Evolutionary conservation across 176 grass and related monocot species (phyloP), one percentile per base, ranked within the genome.

Genomic region (Phoenix roebelenii): DNA sequence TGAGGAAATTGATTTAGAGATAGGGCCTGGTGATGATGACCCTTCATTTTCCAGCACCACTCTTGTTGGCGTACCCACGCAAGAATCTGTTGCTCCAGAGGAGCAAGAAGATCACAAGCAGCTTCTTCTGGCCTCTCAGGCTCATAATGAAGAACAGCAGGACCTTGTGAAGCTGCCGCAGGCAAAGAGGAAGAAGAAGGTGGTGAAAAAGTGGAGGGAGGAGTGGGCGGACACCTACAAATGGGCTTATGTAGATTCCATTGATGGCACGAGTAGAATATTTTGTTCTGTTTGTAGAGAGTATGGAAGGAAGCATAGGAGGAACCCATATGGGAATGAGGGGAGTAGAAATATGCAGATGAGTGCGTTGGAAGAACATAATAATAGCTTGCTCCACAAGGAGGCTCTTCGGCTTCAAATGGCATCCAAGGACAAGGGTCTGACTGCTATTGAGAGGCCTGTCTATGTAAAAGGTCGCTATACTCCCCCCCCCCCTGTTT

Each of bases 281-380:
- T 98, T 92, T 77, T 98, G 93, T 75, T 89, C 93, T 1, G 74
- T 98, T 25, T 98, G 93, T 83, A 98, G 82, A 81, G 88, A 92
- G 65, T 98, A 89, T 17, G 93, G 93, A 15, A 83, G 93, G 72
- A 98, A 98, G 72, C 88, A 98, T 64, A 77, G 88, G 57, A 77
- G 88, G 77, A 98, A 98, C 59, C 93, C 93, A 23, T 98, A 98
- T 55, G 93, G 93, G 5, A 92, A 98, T 29, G 93, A 98, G 69
- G 93, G 93, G 60, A 98, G 93, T 81, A 91, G 82, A 79, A 98
- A 98, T 74, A 98, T 98, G 94, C 94, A 98, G 80, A 98, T 98
- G 94, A 98, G 94, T 54, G 94, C 94, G 35, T 72, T 98, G 24
- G 94, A 98, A 71, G 94, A 98, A 68, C 94, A 98, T 70, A 98